Evolutionary conservation across 2,329 filamentous ascomycete species (phyloP).

Genomic region (Hymenoscyphus scutula): DNA sequence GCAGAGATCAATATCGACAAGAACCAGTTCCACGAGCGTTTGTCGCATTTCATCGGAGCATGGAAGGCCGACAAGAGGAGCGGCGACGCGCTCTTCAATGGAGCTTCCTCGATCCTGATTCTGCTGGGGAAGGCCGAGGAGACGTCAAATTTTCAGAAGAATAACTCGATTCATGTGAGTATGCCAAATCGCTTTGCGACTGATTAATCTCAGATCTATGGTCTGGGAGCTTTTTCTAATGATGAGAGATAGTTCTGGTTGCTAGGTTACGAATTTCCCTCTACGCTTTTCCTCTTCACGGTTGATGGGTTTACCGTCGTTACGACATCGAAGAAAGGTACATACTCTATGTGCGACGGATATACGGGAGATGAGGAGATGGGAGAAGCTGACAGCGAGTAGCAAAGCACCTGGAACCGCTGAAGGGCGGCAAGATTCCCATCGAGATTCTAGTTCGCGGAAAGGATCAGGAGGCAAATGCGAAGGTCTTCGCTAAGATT

Average conservation of each 20-base stretch:
- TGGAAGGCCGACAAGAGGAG: conserved; percentile 97
- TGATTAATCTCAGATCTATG: not conserved
- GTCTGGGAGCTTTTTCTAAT: conserved; percentile 12
- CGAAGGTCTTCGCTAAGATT: conserved; percentile 83
- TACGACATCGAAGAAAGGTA: conserved; percentile 96
- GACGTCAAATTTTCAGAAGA: conserved; percentile 84
- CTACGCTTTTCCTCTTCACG: conserved; percentile 90
- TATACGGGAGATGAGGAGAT: not conserved
- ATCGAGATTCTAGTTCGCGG: conserved; percentile 89
- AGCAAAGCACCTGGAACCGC: conserved; percentile 90
- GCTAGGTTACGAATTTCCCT: conserved; percentile 96
- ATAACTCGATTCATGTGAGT: conserved; percentile 90
- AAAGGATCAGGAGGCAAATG: conserved; percentile 88
- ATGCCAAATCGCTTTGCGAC: conserved; percentile 6
- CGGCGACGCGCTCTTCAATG: conserved; percentile 80
- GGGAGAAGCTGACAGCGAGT: conserved; percentile 36
- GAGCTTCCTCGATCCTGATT: conserved; percentile 81
- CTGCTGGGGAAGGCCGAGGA: conserved; percentile 96
- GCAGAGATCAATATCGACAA: conserved; percentile 93
- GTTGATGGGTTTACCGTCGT: conserved; percentile 85
- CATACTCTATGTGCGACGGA: conserved; percentile 13
- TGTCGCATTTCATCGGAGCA: conserved; percentile 79
- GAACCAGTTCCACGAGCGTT: conserved; percentile 88
- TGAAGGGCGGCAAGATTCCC: conserved; percentile 89
- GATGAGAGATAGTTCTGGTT: conserved; percentile 76